Evolutionary conservation across 768 basidiomycete genomes (phyloP), one percentile per base, ranked within the genome.

Genomic region (Sistotremastrum suecicum): DNA sequence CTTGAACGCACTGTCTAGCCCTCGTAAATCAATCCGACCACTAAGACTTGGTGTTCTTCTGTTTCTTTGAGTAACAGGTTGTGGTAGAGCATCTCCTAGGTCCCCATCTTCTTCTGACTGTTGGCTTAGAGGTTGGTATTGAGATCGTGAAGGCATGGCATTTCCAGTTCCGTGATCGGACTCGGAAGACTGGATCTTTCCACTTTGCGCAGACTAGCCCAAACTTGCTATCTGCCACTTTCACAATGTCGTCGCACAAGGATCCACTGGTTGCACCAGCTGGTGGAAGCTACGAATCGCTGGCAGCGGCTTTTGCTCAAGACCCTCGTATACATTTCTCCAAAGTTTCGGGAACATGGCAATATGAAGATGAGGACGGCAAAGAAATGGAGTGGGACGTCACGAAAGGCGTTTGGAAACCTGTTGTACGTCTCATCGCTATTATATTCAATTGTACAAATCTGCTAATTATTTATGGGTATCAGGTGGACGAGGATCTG

Each of bases 331-430:
- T 91, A 8, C 82, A 89, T 63, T 87, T 83, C 59, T 82, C 83
- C 44, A 81, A 73, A 55, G 69, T 70, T 37, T 67, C 77, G 4
- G 74, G 74, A 43, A 82, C 86, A 54, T 98, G 89, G 88, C 77
- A 80, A 49, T 78, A 82, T 57, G 94, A 99, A 60, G 77, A 88
- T 56, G 84, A 86, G 41, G 85, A 91, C 54, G 91, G 87, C 11
- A 63, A 72, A n/a, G 92, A 95, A 60, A 71, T 87, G 56, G 94
- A 98, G 64, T 98, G 83, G 66, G 86, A 90, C 58, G 62, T 72
- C 34, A 58, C 61, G 7, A 89, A 84, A 56, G 78, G 76, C 8
- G 66, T 67, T 32, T 98, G 94, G 94, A 62, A 90, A 29, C 81
- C 85, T 37, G 61, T 91, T 59, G 92, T 97, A 57, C 62, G 83